Conservation (phyloP, 2,329 filamentous ascomycete genomes). For the Epichloe baconii region DNA sequence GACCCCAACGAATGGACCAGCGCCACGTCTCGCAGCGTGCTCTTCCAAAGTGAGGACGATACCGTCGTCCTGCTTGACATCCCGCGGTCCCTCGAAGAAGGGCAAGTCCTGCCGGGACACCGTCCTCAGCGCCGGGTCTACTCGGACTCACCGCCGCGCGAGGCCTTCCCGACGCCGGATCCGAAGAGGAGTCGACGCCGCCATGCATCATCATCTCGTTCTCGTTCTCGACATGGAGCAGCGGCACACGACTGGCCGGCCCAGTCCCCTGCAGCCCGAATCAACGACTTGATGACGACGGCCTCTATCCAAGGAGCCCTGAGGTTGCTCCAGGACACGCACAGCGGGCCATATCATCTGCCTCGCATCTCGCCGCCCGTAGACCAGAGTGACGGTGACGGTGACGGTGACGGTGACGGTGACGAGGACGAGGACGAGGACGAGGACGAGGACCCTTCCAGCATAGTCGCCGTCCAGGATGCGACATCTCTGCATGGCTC, state of each 20-base stretch:
- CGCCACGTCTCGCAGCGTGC: constrained; percentile 14
- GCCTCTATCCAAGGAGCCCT: constrained; percentile 34
- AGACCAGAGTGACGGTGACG: not conserved
- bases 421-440: not conserved
- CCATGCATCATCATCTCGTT: not conserved
- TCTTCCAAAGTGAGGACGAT: constrained; percentile 21
- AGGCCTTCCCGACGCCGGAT: constrained; percentile 41
- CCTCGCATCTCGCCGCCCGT: constrained; percentile 21
- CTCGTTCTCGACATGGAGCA: not conserved
- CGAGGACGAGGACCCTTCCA: not conserved
- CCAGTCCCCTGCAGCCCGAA: constrained; percentile 30
- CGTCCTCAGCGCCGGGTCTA: constrained; percentile 27
- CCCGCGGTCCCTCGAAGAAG: constrained; percentile 54
- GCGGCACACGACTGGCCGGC: constrained; percentile 17
- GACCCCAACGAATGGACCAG: not conserved
- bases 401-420: too few species aligned
- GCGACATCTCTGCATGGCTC: constrained; percentile 38
- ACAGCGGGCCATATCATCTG: constrained; percentile 33
- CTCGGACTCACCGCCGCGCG: constrained; percentile 29
- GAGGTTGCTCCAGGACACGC: constrained; percentile 18
- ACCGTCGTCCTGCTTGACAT: constrained; percentile 53
- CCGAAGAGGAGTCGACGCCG: constrained; percentile 9
- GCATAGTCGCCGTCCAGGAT: constrained; percentile 15
- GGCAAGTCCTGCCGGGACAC: constrained; percentile 37
- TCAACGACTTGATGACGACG: constrained; percentile 40